Conservation (phyloP, 2,329 filamentous ascomycete species). For the Aspergillus pseudonomiae region DNA sequence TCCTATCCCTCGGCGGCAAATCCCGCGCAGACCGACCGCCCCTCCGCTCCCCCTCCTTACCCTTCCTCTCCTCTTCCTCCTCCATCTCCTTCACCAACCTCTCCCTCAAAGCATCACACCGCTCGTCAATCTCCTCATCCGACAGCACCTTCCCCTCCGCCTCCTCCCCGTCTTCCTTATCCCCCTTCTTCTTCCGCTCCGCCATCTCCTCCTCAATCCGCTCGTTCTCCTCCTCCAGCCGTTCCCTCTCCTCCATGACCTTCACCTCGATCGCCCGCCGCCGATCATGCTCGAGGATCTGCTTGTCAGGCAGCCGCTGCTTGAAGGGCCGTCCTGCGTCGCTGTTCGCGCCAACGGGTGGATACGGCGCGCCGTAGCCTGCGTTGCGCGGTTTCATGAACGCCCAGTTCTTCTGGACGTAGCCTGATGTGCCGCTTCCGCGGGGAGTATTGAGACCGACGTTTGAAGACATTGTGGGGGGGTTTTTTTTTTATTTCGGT, state of each 20-base stretch:
- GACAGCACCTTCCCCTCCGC: conserved; percentile 51
- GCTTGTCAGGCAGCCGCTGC: conserved; percentile 85
- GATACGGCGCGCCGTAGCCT: conserved; percentile 71
- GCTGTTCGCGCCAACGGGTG: conserved; percentile 51
- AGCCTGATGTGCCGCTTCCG: conserved; percentile 94
- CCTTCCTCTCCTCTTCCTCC: conserved; percentile 43
- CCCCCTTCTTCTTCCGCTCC: conserved; percentile 68
- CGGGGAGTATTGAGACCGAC: conserved; percentile 93
- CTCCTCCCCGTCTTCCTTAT: conserved; percentile 22
- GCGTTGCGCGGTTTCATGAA: conserved; percentile 80
- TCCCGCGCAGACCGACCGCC: conserved; percentile 22
- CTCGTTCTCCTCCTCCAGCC: conserved; percentile 79
- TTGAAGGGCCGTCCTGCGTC: conserved; percentile 62
- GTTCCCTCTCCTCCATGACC: conserved; percentile 85
- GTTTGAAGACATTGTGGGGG: conserved; percentile 80
- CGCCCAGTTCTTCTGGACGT: conserved; percentile 94
- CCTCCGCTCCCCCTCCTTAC: conserved; percentile 10
- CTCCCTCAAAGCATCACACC: conserved; percentile 67
- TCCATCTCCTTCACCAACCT: conserved; percentile 63
- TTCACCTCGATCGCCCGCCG: conserved; percentile 90
- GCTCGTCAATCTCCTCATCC: conserved; percentile 87
- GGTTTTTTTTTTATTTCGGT: not conserved
- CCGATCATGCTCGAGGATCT: conserved; percentile 91
- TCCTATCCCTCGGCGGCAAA: conserved; percentile 33
- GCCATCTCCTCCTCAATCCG: conserved; percentile 71